Percentiles rank a stretch among this genome's conserved stretches.
Conservation (phyloP, 1,284 basidiomycete genomes). For the Chondrostereum purpureum region DNA sequence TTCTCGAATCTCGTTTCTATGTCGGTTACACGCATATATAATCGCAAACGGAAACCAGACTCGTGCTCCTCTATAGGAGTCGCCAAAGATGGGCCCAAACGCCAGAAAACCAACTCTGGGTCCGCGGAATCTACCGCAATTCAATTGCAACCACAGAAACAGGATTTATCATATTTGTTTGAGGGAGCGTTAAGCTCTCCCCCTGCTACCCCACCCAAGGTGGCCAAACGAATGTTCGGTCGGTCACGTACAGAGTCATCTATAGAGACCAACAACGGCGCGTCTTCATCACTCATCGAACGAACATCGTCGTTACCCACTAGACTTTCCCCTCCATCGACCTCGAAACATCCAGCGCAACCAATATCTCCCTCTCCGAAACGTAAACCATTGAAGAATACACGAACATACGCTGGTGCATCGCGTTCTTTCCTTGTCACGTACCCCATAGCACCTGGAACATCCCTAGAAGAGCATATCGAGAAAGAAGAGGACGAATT, state of each 20-base stretch:
- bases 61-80: not conserved
- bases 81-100: not conserved
- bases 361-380: slow-evolving; percentile 20
- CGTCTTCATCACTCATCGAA: slow-evolving; percentile 18
- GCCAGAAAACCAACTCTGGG: not conserved
- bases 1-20: not conserved
- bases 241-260: slow-evolving; percentile 53
- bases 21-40: not conserved
- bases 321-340: slow-evolving; percentile 17
- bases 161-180: not conserved
- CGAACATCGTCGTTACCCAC: slow-evolving; percentile 34
- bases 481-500: slow-evolving; percentile 44
- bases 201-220: slow-evolving; percentile 28
- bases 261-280: slow-evolving; percentile 25
- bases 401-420: slow-evolving; percentile 65
- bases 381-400: slow-evolving; percentile 26
- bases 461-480: slow-evolving; percentile 17
- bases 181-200: slow-evolving; percentile 16
- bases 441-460: slow-evolving; percentile 30
- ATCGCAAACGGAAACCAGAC: not conserved
- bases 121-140: not conserved
- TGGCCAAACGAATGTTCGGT: slow-evolving; percentile 41
- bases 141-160: not conserved
- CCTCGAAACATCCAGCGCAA: slow-evolving; percentile 13
- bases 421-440: slow-evolving; percentile 71